Conservation (phyloP, 192 early-diverging fungal genomes). For the Pilobolus umbonatus region DNA sequence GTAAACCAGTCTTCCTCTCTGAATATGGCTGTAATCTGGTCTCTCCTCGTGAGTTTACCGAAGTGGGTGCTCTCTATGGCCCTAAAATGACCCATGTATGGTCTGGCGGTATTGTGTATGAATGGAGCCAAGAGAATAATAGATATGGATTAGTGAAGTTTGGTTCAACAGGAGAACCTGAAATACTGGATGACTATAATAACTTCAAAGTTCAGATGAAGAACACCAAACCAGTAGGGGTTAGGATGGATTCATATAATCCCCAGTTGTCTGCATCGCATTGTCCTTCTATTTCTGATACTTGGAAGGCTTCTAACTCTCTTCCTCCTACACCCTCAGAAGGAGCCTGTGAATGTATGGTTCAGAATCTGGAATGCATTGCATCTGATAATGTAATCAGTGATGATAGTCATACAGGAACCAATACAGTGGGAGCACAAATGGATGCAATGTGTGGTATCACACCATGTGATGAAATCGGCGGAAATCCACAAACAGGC, state of each 20-base stretch:
- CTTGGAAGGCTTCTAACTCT: slow-evolving; percentile 50
- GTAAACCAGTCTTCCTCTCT: slow-evolving; percentile 63
- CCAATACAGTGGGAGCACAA: slow-evolving; percentile 29
- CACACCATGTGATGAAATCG: slow-evolving; percentile 43
- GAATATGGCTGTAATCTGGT: slow-evolving; percentile 78
- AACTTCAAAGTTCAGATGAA: slow-evolving; percentile 55
- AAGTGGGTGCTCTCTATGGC: slow-evolving; percentile 64
- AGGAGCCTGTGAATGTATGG: slow-evolving; percentile 61
- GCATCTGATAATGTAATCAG: slow-evolving; percentile 32
- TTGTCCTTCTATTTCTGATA: slow-evolving; percentile 38
- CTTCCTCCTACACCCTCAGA: slow-evolving; percentile 63
- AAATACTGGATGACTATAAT: slow-evolving; percentile 52
- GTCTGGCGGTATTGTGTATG: slow-evolving; percentile 74
- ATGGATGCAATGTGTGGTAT: slow-evolving; percentile 42
- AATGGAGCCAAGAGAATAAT: slow-evolving; percentile 72
- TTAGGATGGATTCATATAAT: slow-evolving; percentile 51
- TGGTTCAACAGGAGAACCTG: slow-evolving; percentile 35
- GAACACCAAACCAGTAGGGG: slow-evolving; percentile 48
- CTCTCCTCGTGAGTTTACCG: slow-evolving; percentile 61
- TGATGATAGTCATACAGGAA: slow-evolving; percentile 17
- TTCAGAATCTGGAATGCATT: slow-evolving; percentile 49
- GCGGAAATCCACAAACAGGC: slow-evolving; percentile 36
- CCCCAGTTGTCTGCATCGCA: slow-evolving; percentile 36
- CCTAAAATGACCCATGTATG: slow-evolving; percentile 59
- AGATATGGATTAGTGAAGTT: slow-evolving; percentile 67